phyloP scores from a whole-genome alignment of 768 basidiomycete genomes.

The Coprinopsis cinerea region DNA sequence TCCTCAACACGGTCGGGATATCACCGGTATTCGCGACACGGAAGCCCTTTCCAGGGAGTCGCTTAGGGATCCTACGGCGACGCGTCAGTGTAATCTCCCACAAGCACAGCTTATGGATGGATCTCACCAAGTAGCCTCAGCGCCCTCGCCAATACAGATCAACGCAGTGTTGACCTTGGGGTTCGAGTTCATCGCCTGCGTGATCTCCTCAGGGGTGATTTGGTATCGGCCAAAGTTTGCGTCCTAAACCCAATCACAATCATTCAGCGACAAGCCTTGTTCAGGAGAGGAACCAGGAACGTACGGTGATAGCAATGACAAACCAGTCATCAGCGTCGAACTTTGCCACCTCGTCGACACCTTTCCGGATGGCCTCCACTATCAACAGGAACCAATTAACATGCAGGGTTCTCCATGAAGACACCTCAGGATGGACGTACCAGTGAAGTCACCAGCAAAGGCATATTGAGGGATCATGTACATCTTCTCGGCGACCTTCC shows the following conservation, averaged over 20 bases:
- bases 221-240: slow-evolving; percentile 62
- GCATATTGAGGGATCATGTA: slow-evolving; percentile 61
- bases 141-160: slow-evolving; percentile 66
- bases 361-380: slow-evolving; percentile 64
- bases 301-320: slow-evolving; percentile 59
- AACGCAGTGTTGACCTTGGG: slow-evolving; percentile 63
- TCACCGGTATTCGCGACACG: slow-evolving; percentile 56
- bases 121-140: slow-evolving; percentile 53
- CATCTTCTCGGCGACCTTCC: slow-evolving; percentile 71
- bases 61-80: slow-evolving; percentile 48
- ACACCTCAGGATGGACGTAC: slow-evolving; percentile 23
- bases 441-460: slow-evolving; percentile 62
- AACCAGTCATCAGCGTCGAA: slow-evolving; percentile 73
- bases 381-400: not conserved
- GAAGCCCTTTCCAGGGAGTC: slow-evolving; percentile 56
- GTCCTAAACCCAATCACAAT: slow-evolving; percentile 29
- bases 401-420: slow-evolving; percentile 2
- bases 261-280: not conserved
- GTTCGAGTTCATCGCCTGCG: slow-evolving; percentile 49
- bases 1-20: slow-evolving; percentile 57
- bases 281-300: slow-evolving; percentile 1
- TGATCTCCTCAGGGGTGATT: slow-evolving; percentile 55
- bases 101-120: not conserved
- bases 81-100: not conserved
- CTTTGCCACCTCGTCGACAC: slow-evolving; percentile 53